Evolutionary conservation across 179 eudicot genomes (phyloP).

Genomic region (Amaranthus tricolor): DNA sequence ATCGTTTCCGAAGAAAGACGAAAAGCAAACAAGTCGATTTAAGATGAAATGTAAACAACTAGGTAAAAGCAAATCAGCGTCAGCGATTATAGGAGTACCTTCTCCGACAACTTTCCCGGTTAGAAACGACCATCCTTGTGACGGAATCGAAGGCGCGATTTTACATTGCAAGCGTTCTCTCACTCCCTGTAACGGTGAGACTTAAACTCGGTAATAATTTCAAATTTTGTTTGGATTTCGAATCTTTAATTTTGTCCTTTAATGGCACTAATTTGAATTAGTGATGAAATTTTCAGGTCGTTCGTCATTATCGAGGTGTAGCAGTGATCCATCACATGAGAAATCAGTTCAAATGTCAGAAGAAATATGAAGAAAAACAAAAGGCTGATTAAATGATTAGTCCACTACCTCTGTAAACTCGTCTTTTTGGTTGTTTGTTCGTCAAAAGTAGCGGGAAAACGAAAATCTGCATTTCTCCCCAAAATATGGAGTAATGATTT

Average conservation of each 20-base stretch:
- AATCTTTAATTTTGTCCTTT: background rate
- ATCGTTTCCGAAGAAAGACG: conserved; percentile 29
- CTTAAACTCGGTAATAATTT: background rate
- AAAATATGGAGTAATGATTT: background rate
- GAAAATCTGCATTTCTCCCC: background rate
- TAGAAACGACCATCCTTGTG: conserved; percentile 42
- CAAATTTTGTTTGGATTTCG: background rate
- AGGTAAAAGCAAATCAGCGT: conserved; percentile 60
- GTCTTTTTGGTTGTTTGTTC: conserved; percentile 8
- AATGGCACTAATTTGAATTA: conserved; percentile 2
- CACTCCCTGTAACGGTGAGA: conserved; percentile 30
- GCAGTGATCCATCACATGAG: conserved; percentile 52
- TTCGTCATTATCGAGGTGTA: conserved; percentile 37
- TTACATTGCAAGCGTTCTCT: conserved; percentile 75
- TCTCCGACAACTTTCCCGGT: conserved; percentile 23
- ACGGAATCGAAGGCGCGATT: conserved; percentile 86
- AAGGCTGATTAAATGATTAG: conserved; percentile 10
- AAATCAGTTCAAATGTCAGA: conserved; percentile 32
- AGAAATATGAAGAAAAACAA: conserved; percentile 23
- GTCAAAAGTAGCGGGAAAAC: conserved; percentile 19
- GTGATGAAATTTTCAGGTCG: conserved; percentile 31
- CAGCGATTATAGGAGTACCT: conserved; percentile 35
- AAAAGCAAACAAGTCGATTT: conserved; percentile 31
- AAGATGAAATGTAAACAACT: conserved; percentile 38
- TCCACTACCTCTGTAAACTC: background rate